Base-by-base conservation (phyloP, 352 stramenopile species). In the Elongisporangium prolatum region DNA sequence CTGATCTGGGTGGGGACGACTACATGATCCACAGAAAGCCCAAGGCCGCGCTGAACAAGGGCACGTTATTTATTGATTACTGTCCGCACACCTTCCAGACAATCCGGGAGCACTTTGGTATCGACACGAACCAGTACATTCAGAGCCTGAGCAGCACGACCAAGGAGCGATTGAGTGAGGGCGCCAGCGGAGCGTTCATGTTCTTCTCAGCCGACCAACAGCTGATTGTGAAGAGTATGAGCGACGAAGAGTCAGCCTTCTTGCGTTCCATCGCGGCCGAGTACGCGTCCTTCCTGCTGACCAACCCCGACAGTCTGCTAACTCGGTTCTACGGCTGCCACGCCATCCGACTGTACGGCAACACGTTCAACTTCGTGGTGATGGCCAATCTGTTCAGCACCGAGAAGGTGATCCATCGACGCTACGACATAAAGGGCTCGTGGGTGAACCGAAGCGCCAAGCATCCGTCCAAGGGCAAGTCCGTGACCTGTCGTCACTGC, bases 151-250 rank as follows among this genome's bases (percentile, higher is more conserved):
- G 78, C 50, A 75, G 82, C 16, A 95, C 84, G 37, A 95, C 86
- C 0, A 95, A 95, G 67, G 86, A 95, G 51, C 80, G 86, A 13
- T 50, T 95, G 57, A 93, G 84, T 66, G 86, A 95, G 85, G 86
- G 86, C 51, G 86, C 86, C 0, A 93, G 84, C 65, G 86, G 86
- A 11, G 86, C 86, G 13, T 95, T 95, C 67, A 95, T 95, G 86
- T 95, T 93, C 65, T 95, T 95, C 60, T 95, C 86, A 6, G 78
- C 89, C 59, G 86, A 95, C 59, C 86, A 95, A 65, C 80, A 93
- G 64, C 58, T 93, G 54, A 95, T 95, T 61, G 86, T 95, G 52
- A 95, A 95, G 67, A 95, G 86, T 80, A 95, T 95, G 86, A 93
- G 84, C 58, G 77, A 91, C 56, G 86, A 92, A 52, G 86, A 95